These are phyloP conservation scores for Vanrija sp. DNA, from an alignment of 1,284 basidiomycete genomes.

Conservation along the genomic window DNA sequence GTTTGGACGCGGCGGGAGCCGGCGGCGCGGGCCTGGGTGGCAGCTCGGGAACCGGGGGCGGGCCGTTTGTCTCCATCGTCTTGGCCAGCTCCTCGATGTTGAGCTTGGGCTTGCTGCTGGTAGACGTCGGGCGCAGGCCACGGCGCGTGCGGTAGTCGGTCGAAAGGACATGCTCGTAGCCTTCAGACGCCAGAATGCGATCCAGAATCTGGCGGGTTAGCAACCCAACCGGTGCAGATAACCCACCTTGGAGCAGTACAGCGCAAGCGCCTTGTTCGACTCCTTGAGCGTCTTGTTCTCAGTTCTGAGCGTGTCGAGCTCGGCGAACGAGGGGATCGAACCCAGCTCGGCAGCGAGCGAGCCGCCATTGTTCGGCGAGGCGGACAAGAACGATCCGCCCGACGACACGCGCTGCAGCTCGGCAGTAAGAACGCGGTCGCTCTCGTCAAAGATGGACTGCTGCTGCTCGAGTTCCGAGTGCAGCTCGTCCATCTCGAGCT, in stretches of 20 bases:
- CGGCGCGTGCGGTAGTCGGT: constrained; percentile 63
- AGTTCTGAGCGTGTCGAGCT: constrained; percentile 68
- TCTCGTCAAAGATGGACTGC: constrained; percentile 27
- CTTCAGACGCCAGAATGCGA: constrained; percentile 86
- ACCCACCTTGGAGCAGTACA: constrained; percentile 79
- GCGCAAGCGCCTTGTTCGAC: constrained; percentile 85
- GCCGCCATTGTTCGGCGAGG: constrained; percentile 36
- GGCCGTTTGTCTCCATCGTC: constrained; percentile 10
- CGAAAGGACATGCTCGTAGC: constrained; percentile 87
- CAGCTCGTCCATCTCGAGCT: constrained; percentile 38
- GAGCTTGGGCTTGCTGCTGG: not conserved
- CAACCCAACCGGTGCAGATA: not conserved
- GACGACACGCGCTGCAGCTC: not conserved
- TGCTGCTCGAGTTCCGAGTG: constrained; percentile 29
- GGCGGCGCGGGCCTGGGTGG: not conserved
- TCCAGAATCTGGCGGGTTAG: constrained; percentile 64
- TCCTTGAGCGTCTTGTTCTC: constrained; percentile 89
- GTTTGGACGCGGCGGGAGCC: not conserved
- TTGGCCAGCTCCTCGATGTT: constrained; percentile 7
- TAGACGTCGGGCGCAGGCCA: not conserved
- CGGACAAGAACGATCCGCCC: constrained; percentile 15
- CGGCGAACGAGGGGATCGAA: constrained; percentile 54
- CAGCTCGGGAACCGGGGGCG: not conserved
- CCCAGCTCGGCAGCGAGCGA: constrained; percentile 77
- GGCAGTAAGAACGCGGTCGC: constrained; percentile 12